These are phyloP conservation scores for Cladorrhinum sp. DNA, from an alignment of 2,329 filamentous ascomycete genomes.

Conservation along the genomic window DNA sequence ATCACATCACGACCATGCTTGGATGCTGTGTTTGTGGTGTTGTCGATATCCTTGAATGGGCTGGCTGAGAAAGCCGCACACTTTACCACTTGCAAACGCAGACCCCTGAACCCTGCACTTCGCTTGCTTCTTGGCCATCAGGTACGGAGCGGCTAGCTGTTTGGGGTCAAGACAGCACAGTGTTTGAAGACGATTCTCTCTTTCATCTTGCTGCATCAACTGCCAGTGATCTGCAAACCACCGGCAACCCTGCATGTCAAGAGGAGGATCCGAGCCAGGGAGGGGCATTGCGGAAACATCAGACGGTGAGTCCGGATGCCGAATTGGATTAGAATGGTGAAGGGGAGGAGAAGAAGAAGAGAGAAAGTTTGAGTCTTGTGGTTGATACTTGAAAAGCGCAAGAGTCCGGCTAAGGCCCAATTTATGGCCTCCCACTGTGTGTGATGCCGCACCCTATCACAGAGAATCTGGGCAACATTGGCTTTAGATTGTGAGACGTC, in stretches of 20 bases:
- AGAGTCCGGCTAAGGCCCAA: background rate
- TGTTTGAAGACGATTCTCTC: conserved; percentile 5
- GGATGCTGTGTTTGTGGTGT: background rate
- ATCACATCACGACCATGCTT: background rate
- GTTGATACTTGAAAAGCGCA: background rate
- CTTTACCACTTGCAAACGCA: conserved; percentile 8
- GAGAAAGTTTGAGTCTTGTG: background rate
- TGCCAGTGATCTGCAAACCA: conserved; percentile 16
- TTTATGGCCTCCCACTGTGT: background rate
- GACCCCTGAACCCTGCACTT: conserved; percentile 19
- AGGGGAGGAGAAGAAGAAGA: background rate
- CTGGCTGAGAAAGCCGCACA: background rate
- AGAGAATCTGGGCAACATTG: background rate
- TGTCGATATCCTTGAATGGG: background rate
- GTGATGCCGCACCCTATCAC: background rate
- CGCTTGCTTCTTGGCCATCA: conserved; percentile 12
- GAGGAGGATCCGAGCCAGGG: conserved; percentile 8
- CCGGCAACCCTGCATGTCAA: conserved; percentile 8
- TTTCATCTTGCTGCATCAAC: conserved; percentile 9
- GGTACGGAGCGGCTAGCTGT: conserved; percentile 17
- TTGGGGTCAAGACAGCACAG: conserved; percentile 17
- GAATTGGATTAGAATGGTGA: background rate
- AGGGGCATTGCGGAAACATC: conserved; percentile 9
- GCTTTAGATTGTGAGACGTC: background rate
- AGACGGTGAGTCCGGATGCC: conserved; percentile 8